A percentile compares a stretch with the other conserved stretches of the same genome.
Conservation (phyloP, 1,284 basidiomycete genomes). For the Flammula alnicola region DNA sequence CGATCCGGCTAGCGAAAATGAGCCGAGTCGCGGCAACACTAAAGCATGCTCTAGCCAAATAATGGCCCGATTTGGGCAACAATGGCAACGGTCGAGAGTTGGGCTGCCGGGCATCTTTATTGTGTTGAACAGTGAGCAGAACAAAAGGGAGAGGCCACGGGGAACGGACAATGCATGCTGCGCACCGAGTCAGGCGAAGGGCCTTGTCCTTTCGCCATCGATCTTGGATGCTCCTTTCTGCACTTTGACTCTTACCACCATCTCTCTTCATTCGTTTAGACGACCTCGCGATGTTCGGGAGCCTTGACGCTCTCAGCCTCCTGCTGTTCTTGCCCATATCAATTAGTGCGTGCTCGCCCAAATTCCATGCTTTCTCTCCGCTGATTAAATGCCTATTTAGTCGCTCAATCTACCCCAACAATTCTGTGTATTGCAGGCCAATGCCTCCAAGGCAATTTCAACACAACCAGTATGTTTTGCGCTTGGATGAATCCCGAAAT, state of each 20-base stretch:
- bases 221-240: too few relatives aligned
- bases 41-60: too few relatives aligned
- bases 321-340: not conserved
- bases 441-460: conserved; percentile 75
- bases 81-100: too few relatives aligned
- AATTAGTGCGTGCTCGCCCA: not conserved
- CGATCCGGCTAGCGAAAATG: too few relatives aligned
- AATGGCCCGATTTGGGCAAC: too few relatives aligned
- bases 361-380: not conserved
- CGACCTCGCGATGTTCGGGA: not conserved
- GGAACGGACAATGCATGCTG: too few relatives aligned
- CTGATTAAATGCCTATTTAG: conserved; percentile 27
- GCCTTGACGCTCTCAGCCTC: not conserved
- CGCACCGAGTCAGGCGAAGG: too few relatives aligned
- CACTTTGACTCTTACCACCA: not conserved
- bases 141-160: too few relatives aligned
- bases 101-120: too few relatives aligned
- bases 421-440: conserved; percentile 79
- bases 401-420: conserved; percentile 58
- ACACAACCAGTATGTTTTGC: conserved; percentile 71
- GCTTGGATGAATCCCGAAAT: not conserved
- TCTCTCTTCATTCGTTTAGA: not conserved
- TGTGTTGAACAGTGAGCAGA: too few relatives aligned
- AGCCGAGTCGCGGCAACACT: too few relatives aligned
- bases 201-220: too few relatives aligned